Evolutionary conservation across 768 basidiomycete species (phyloP), one percentile per base, ranked within the genome.

Genomic region (Collybiopsis luxurians): DNA sequence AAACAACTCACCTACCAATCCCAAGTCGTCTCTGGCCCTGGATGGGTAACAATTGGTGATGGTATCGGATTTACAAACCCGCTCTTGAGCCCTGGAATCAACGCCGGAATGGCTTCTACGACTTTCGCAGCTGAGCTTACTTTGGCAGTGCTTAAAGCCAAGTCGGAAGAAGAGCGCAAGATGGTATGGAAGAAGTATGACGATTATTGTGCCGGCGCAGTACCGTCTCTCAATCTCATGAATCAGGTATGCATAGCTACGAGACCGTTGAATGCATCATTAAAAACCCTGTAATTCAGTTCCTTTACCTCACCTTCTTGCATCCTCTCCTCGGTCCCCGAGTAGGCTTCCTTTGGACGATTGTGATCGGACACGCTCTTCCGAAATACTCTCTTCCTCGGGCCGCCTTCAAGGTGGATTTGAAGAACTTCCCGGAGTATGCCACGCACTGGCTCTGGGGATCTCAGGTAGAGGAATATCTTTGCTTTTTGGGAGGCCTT

Each of bases 251-350:
- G 51, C 4, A 19, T 12, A 34, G 7, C 19, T 1, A 6, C 17
- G 4, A 4, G 44, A 3, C 44, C 17, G 26, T 59, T 26, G 49
- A 39, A 3, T 51, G 30, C n/a, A 36, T 51, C 5, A 46, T 26
- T 45, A 45, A 50, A 44, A 46, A 51, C 26, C 39, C 45, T 17
- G 55, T 51, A 51, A 17, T 9, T 28, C 34, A 60, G 59, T 60
- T 60, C 59, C 59, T 60, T 34, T 60, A 60, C 38, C 59, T 60
- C n/a, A 56, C 55, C n/a, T 60, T 60, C 39, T 57, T 60, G 59
- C 59, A 60, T 34, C 59, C 59, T 4, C 12, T 53, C 47, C 40
- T 60, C 13, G 59, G 59, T 31, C 59, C 59, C 21, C 55, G 59
- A 23, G 44, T 60, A 19, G 55, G 55, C n/a, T 60, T 60, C 48